Conservation (phyloP, 1,139 yeast species). For the Yamadazyma atlantica region DNA sequence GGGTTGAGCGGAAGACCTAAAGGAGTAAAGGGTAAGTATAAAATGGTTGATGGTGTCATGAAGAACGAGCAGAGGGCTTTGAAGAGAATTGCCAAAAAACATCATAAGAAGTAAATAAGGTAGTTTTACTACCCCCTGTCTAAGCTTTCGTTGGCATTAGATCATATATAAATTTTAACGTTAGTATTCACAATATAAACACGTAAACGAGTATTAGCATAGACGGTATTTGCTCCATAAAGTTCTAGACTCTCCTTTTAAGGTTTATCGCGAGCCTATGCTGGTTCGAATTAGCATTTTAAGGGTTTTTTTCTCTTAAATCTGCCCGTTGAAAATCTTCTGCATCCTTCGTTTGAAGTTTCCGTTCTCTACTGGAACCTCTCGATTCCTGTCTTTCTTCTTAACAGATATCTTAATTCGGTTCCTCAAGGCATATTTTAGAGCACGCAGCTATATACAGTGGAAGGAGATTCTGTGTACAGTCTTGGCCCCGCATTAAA, state of each 20-base stretch:
- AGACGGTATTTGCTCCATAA: too few species aligned
- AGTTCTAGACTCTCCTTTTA: not conserved
- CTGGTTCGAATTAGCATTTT: too few species aligned
- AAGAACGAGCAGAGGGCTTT: slow-evolving; percentile 96
- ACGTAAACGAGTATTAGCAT: too few species aligned
- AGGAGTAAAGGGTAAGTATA: slow-evolving; percentile 95
- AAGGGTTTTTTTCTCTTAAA: too few species aligned
- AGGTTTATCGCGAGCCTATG: not conserved
- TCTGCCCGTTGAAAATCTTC: too few species aligned
- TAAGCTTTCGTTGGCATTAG: too few species aligned
- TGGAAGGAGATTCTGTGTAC: not conserved
- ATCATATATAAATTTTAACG: too few species aligned
- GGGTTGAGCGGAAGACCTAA: slow-evolving; percentile 94
- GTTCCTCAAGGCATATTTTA: not conserved
- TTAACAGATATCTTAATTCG: too few species aligned
- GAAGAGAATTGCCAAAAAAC: slow-evolving; percentile 84
- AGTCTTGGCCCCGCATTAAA: not conserved
- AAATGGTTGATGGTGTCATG: slow-evolving; percentile 98
- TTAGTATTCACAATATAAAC: too few species aligned
- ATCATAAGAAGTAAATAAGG: slow-evolving; percentile 27
- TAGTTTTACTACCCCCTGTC: too few species aligned
- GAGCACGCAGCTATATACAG: not conserved
- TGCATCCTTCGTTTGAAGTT: not conserved
- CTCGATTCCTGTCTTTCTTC: too few species aligned
- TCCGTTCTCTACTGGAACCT: not conserved